phyloP scores from a whole-genome alignment of 2,329 filamentous ascomycete genomes.

The Verticillium longisporum region DNA sequence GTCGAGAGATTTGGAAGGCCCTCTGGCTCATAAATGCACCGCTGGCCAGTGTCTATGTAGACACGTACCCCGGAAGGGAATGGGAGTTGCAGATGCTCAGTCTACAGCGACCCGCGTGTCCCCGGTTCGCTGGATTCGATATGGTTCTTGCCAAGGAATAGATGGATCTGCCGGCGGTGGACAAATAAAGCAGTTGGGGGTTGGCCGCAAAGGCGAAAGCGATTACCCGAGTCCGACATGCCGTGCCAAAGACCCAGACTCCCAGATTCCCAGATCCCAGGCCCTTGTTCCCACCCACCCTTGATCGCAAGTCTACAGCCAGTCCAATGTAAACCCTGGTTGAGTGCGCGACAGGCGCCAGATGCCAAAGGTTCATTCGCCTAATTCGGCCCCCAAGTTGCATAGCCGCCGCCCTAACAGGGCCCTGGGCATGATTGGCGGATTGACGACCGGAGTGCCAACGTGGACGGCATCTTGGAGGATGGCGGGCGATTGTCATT shows the following conservation, averaged over 20 bases:
- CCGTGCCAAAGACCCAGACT: background rate
- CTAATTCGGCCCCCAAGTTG: background rate
- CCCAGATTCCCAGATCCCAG: background rate
- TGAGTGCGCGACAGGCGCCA: background rate
- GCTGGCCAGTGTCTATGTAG: too few relatives aligned
- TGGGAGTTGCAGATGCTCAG: background rate
- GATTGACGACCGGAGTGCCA: background rate
- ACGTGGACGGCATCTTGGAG: background rate
- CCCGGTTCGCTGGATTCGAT: background rate
- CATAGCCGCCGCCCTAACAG: background rate
- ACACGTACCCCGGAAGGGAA: background rate
- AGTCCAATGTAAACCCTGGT: background rate
- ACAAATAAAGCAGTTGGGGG: background rate
- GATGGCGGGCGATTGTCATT: background rate
- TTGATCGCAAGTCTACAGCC: background rate
- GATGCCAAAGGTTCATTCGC: background rate
- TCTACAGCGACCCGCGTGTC: background rate
- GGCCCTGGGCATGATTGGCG: background rate
- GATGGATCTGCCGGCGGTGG: background rate
- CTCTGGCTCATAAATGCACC: too few relatives aligned
- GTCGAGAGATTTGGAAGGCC: too few relatives aligned
- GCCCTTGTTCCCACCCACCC: background rate
- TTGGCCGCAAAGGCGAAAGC: background rate
- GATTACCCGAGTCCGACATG: background rate
- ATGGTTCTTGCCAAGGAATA: background rate